phyloP scores from a whole-genome alignment of 306 rosid species.

The Cicer judaicum region DNA sequence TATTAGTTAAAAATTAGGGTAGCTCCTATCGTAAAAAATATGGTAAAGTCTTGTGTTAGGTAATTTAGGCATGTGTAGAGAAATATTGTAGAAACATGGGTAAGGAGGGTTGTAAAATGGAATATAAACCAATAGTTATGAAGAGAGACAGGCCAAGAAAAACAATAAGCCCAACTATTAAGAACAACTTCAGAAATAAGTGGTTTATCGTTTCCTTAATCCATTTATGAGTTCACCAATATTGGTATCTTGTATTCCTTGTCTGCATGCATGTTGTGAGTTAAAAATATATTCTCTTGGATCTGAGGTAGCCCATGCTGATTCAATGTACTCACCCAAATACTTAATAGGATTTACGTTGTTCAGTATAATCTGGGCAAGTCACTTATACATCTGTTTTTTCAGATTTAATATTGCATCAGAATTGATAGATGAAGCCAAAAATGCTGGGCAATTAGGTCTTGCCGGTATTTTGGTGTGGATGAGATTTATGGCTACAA shows the following conservation, averaged over 20 bases:
- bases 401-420: slow-evolving; percentile 95
- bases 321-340: slow-evolving; percentile 26
- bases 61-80: not conserved
- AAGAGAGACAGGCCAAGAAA: not conserved
- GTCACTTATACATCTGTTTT: slow-evolving; percentile 43
- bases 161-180: not conserved
- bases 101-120: slow-evolving; percentile 1
- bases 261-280: not conserved
- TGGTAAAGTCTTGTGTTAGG: not conserved
- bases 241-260: slow-evolving; percentile 4
- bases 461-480: slow-evolving; percentile 90
- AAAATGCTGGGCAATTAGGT: slow-evolving; percentile 77
- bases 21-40: not conserved
- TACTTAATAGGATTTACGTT: slow-evolving; percentile 29
- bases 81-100: not conserved
- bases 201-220: not conserved
- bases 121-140: not conserved
- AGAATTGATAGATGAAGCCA: slow-evolving; percentile 79
- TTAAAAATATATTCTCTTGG: slow-evolving; percentile 27
- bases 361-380: slow-evolving; percentile 38
- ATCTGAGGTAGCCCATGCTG: slow-evolving; percentile 23
- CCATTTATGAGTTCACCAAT: not conserved
- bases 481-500: slow-evolving; percentile 99
- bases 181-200: not conserved
- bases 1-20: not conserved